Evolutionary conservation across 1,139 yeast genomes (phyloP), one percentile per base, ranked within the genome.

Genomic region (Suhomyces taliae): DNA sequence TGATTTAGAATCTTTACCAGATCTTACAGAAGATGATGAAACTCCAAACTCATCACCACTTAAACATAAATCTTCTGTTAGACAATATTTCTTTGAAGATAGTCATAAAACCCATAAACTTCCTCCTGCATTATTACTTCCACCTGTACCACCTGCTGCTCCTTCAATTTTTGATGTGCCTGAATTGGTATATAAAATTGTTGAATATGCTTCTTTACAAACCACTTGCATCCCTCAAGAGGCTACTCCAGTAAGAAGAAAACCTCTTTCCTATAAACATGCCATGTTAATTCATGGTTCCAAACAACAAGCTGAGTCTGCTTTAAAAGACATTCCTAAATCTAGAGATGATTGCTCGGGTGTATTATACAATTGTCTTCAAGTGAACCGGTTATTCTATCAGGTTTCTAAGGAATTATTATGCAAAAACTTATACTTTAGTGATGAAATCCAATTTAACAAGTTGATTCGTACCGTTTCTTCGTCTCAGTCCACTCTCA

Each of bases 131-230:
- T 10, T 27, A 29, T 27, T 37, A 15, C 12, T 37, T 9, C 39
- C 48, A 3, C 37, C 46, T n/a, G 26, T 19, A 19, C 31, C 32
- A 14, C 34, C 32, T 9, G 40, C 36, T 11, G 26, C 32, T 5
- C 80, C 77, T 47, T 68, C 71, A 24, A 85, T 90, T 6, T 85
- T 90, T 59, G 74, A 74, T 44, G 82, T 86, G 15, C 96, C 97
- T 0, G 97, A 90, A 63, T 84, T 90, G 47, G 72, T 90, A 15
- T 67, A 76, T 53, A 72, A 75, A 49, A 87, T 90, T 12, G 58
- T 90, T 27, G 69, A 72, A 26, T 81, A 72, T 61, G 83, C 88
- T 11, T 88, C 86, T 41, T 67, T 69, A 34, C 73, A 68, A 50
- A 62, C 58, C 45, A 69, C 80, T 7, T 62, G 64, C 6, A 70